Evolutionary conservation across 768 basidiomycete genomes (phyloP), one percentile per base, ranked within the genome.

Genomic region (Podaxis mareebaensis): DNA sequence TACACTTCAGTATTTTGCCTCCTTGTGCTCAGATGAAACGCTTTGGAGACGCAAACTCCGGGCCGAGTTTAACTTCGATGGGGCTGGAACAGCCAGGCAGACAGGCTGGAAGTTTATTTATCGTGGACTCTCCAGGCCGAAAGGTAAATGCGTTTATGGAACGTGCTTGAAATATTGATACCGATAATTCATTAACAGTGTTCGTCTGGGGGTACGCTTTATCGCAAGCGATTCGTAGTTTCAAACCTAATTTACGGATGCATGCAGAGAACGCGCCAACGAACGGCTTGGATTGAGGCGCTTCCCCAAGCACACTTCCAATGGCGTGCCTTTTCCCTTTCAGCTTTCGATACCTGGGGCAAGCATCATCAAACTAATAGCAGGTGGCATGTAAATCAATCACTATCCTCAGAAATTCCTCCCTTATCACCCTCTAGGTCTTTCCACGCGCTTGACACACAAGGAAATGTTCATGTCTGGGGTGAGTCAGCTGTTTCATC

Each of bases 81-180:
- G 83, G 3, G 78, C 82, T 44, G 83, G 81, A 46, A 93, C 90
- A 0, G 93, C 93, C 13, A 79, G 94, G 20, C 85, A 82, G 12
- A 85, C 75, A 49, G 93, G 93, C 13, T 96, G 90, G 87, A 90
- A 89, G 74, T 82, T 86, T 67, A 85, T 96, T 42, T 96, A 95
- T 76, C 80, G 78, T 53, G 85, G 90, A 5, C 75, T 96, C 24
- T 84, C 76, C 59, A 80, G 81, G 63, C 90, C 72, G 79, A 87
- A 85, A 87, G 91, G 91, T 92, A 68, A 67, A 79, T 68, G 15
- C 6, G 4, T 17, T 12, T 46, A 24, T 39, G 44, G 12, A n/a
- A 17, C n/a, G 33, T 17, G 7, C 44, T 46, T 20, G 44, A 10
- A 17, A 46, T 46, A 20, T 20, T 20, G 20, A 20, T 20, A n/a